phyloP scores from a whole-genome alignment of 768 basidiomycete genomes.

The Tylopilus felleus region DNA sequence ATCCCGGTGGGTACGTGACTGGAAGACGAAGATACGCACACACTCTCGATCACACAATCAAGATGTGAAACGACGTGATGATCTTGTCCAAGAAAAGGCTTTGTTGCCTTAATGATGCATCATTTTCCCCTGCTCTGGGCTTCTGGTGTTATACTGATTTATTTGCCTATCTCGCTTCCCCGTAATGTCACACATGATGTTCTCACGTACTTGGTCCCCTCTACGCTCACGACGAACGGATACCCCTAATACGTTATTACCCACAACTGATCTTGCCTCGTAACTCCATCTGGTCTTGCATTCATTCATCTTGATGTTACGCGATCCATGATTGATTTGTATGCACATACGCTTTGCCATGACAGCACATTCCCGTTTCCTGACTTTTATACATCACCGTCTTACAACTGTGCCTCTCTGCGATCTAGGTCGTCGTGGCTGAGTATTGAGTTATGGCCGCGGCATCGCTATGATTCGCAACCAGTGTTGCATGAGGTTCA shows the following conservation, averaged over 20 bases:
- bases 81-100: slow-evolving; percentile 55
- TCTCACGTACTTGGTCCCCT: slow-evolving; percentile 20
- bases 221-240: slow-evolving; percentile 22
- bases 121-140: slow-evolving; percentile 12
- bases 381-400: slow-evolving; percentile 5
- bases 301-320: slow-evolving; percentile 15
- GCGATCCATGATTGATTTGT: slow-evolving; percentile 27
- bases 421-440: slow-evolving; percentile 10
- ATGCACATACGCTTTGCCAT: slow-evolving; percentile 25
- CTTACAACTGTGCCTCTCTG: slow-evolving; percentile 2
- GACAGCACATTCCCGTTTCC: slow-evolving; percentile 2
- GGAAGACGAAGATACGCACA: slow-evolving; percentile 58
- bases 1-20: slow-evolving; percentile 62
- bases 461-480: slow-evolving; percentile 18
- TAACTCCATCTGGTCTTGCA: slow-evolving; percentile 12
- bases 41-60: slow-evolving; percentile 50
- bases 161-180: slow-evolving; percentile 18
- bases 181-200: slow-evolving; percentile 23
- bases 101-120: slow-evolving; percentile 24
- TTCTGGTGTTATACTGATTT: slow-evolving; percentile 16
- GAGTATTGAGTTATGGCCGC: slow-evolving; percentile 4
- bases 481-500: slow-evolving; percentile 11
- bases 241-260: slow-evolving; percentile 36
- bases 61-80: slow-evolving; percentile 44
- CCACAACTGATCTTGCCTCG: slow-evolving; percentile 16